A percentile compares a stretch with the other conserved stretches of the same genome.
phyloP scores from a whole-genome alignment of 140 eudicot species.

The Flaveria floridana region DNA sequence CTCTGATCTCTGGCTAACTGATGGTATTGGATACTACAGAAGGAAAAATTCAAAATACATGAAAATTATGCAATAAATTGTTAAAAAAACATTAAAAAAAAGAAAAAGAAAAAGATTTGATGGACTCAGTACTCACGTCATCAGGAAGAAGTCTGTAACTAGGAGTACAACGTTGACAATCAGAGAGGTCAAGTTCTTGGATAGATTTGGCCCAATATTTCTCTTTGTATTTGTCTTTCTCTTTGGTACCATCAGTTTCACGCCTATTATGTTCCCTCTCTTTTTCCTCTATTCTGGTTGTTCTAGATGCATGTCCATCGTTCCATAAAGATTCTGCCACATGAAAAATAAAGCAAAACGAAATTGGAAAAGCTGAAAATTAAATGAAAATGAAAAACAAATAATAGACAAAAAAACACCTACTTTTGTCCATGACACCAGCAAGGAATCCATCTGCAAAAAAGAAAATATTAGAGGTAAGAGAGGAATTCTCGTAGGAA shows the following conservation, averaged over 20 bases:
- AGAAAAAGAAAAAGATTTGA: not conserved
- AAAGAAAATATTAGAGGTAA: constrained; percentile 6
- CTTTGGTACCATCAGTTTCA: constrained; percentile 71
- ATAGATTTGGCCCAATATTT: constrained; percentile 92
- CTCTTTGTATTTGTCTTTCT: constrained; percentile 70
- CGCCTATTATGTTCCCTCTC: constrained; percentile 69
- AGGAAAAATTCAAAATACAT: not conserved
- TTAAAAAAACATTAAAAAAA: not conserved
- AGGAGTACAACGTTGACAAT: constrained; percentile 91
- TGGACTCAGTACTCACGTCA: constrained; percentile 60
- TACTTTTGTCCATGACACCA: constrained; percentile 97
- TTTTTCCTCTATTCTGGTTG: constrained; percentile 66
- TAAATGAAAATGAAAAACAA: constrained; percentile 8
- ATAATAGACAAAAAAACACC: constrained; percentile 22
- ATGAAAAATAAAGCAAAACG: constrained; percentile 7
- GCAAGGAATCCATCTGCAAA: constrained; percentile 96
- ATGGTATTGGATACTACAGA: constrained; percentile 84
- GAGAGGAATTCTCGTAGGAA: not conserved
- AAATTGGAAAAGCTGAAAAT: not conserved
- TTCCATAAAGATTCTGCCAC: constrained; percentile 73
- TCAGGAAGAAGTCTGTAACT: constrained; percentile 97
- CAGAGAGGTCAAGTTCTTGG: constrained; percentile 90
- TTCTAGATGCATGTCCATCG: constrained; percentile 54
- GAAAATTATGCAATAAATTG: constrained; percentile 10
- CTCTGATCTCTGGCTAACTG: constrained; percentile 89